Evolutionary conservation across 768 basidiomycete species (phyloP), one percentile per base, ranked within the genome.

Genomic region (Tephrocybe sp.): DNA sequence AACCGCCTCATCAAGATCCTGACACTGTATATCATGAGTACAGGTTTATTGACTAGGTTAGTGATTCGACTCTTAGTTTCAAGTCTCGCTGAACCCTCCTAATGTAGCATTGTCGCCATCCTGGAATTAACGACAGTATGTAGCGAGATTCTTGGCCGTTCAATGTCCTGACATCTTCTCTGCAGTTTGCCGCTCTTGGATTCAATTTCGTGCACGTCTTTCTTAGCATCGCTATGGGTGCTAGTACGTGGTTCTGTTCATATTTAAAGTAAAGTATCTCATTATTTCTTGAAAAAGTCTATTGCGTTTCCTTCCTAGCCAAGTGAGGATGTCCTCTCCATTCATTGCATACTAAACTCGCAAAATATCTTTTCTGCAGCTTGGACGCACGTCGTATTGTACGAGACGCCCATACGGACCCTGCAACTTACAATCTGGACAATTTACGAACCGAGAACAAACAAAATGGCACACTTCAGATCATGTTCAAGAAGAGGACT

Each of bases 1-100:
- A 49, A 41, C 17, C 48, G 31, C 16, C 19, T 49, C 16, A 42
- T 49, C 30, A 49, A 49, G 9, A 34, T 42, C 14, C 26, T 49
- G 32, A 49, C 40, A 9, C 48, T 49, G 2, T 49, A 49, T 16
- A 49, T 49, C 19, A 49, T 49, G 30, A 42, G 48, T 33, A 49
- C 48, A 2, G 48, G 48, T 4, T 31, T 49, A 8, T 49, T 49
- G 30, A 49, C 48, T 6, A 34, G 48, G 48, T 42, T 5, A 22
- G 17, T 36, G 11, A 19, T 30, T 17, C 13, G 32, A n/a, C 20
- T 22, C 17, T 5, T 14, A 20, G 3, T 35, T 34, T 5, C 2
- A 4, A 16, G 14, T 30, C 10, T 42, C 13, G 19, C 12, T 11
- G 17, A n/a, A 19, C 20, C 23, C 14, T 26, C 39, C 5, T 7